Conservation (phyloP, 805 yeast genomes). For the Lachancea dasiensis region DNA sequence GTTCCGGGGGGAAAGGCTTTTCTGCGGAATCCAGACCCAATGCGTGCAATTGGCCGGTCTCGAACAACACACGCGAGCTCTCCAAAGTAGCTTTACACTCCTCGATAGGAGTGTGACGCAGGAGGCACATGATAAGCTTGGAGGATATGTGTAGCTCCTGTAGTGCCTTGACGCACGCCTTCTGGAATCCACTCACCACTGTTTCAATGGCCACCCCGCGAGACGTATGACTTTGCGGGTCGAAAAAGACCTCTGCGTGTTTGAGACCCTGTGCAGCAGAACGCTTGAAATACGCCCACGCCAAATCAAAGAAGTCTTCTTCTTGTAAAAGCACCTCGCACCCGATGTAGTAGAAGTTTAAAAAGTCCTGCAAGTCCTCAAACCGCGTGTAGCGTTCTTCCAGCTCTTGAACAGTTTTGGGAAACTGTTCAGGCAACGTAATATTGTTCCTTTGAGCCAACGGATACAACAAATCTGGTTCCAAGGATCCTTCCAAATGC, state of each 20-base stretch:
- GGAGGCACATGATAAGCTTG: constrained; percentile 73
- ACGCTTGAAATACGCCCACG: constrained; percentile 63
- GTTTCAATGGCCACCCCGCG: constrained; percentile 55
- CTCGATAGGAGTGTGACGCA: constrained; percentile 65
- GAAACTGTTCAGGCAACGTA: constrained; percentile 55
- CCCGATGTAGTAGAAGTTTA: constrained; percentile 75
- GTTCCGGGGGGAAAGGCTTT: constrained; percentile 67
- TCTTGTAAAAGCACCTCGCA: constrained; percentile 67
- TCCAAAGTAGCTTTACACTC: constrained; percentile 55
- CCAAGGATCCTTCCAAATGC: constrained; percentile 77
- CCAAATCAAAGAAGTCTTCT: constrained; percentile 69
- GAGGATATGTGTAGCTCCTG: constrained; percentile 55
- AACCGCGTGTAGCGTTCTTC: constrained; percentile 55
- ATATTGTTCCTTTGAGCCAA: constrained; percentile 62
- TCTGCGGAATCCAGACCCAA: constrained; percentile 81
- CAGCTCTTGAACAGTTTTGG: constrained; percentile 51
- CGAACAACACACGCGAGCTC: constrained; percentile 45
- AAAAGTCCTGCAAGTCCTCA: constrained; percentile 67
- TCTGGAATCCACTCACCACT: constrained; percentile 59
- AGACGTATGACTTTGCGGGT: constrained; percentile 77
- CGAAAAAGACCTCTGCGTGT: constrained; percentile 76
- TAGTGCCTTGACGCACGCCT: constrained; percentile 61
- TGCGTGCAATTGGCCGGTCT: constrained; percentile 60
- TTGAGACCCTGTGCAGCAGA: constrained; percentile 53
- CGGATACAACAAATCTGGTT: constrained; percentile 65